A percentile compares a stretch with the other conserved stretches of the same genome.
Conservation (phyloP, 2,329 filamentous ascomycete species). For the Aureobasidium sp. region DNA sequence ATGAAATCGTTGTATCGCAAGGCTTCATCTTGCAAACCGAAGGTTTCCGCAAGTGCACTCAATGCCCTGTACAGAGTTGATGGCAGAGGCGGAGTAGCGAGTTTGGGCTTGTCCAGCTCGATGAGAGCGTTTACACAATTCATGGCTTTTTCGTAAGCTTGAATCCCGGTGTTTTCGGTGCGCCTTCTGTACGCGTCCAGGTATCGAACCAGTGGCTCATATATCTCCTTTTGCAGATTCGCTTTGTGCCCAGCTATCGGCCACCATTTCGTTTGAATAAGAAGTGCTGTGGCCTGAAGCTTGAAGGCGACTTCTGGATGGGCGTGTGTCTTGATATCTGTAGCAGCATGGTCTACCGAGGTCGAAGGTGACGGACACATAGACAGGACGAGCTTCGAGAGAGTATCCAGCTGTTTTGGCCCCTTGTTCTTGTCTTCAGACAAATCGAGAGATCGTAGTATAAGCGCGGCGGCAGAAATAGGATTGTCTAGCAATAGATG, state of each 20-base stretch:
- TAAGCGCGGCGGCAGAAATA: slow-evolving; percentile 53
- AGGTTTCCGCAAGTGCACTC: background rate
- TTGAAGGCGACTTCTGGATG: slow-evolving; percentile 53
- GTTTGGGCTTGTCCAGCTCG: background rate
- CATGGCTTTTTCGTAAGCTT: background rate
- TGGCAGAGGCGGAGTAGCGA: background rate
- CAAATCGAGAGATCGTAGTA: slow-evolving; percentile 43
- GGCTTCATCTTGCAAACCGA: slow-evolving; percentile 2
- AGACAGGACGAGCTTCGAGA: slow-evolving; percentile 59
- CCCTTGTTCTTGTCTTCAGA: slow-evolving; percentile 49
- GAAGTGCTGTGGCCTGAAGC: slow-evolving; percentile 58
- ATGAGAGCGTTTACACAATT: background rate
- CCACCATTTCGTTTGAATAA: slow-evolving; percentile 60
- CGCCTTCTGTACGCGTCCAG: slow-evolving; percentile 48
- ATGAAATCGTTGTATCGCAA: background rate
- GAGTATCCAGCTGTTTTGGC: slow-evolving; percentile 57
- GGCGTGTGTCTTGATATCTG: slow-evolving; percentile 49
- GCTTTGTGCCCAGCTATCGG: slow-evolving; percentile 52
- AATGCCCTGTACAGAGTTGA: background rate
- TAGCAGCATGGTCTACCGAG: slow-evolving; percentile 53
- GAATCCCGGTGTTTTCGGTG: background rate
- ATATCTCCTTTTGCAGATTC: slow-evolving; percentile 56
- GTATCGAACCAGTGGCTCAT: slow-evolving; percentile 59
- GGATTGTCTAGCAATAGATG: slow-evolving; percentile 47
- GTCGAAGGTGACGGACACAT: slow-evolving; percentile 61